Conservation (phyloP, 2,329 filamentous ascomycete genomes). For the Pseudohalonectria lignicola region DNA sequence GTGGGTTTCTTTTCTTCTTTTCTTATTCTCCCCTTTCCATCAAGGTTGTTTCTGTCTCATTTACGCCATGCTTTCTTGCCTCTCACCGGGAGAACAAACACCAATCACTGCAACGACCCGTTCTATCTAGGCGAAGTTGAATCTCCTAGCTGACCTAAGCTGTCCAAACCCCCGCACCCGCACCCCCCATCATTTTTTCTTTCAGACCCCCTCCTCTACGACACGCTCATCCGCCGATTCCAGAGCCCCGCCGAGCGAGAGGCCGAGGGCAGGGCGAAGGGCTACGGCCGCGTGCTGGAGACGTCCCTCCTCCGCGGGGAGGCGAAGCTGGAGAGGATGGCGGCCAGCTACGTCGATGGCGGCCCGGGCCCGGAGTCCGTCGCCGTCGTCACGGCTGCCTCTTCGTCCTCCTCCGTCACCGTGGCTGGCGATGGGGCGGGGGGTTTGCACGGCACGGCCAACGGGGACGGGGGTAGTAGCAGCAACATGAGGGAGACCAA, state of each 20-base stretch:
- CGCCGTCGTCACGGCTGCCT: neutral
- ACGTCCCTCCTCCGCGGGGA: constrained; percentile 68
- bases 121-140: too few relatives aligned
- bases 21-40: neutral
- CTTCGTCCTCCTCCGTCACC: neutral
- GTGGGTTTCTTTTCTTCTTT: constrained; percentile 17
- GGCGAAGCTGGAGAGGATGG: constrained; percentile 55
- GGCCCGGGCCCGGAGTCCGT: neutral
- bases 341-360: constrained; percentile 2
- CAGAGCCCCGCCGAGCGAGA: constrained; percentile 65
- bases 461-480: neutral
- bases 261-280: constrained; percentile 60
- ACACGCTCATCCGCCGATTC: constrained; percentile 66
- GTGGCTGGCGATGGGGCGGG: neutral
- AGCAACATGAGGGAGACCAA: constrained; percentile 2
- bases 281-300: constrained; percentile 69
- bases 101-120: neutral
- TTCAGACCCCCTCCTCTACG: constrained; percentile 74
- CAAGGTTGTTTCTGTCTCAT: neutral
- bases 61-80: neutral
- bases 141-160: neutral
- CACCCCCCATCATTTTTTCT: too few relatives aligned
- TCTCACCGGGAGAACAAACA: neutral
- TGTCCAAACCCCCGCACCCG: too few relatives aligned
- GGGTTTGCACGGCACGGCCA: neutral